Evolutionary conservation across 1,284 basidiomycete genomes (phyloP), one percentile per base, ranked within the genome.

Genomic region (Kalmanozyma brasiliensis): DNA sequence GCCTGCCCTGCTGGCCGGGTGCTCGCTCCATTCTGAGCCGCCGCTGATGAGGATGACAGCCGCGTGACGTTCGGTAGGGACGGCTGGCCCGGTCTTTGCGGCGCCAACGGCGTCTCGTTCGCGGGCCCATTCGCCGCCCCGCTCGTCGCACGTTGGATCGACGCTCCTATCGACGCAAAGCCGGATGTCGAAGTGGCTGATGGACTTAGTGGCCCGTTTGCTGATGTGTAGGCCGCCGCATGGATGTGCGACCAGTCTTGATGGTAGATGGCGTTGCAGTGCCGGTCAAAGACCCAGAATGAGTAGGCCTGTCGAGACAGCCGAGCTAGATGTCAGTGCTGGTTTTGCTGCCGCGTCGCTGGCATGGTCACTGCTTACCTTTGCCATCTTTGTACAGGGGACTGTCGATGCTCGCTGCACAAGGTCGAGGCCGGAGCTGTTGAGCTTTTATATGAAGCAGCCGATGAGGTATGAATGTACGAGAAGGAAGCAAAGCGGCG

Each of bases 261-360:
- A 41, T 80, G 73, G 48, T 78, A 81, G 48, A 81, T 68, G 30
- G 73, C 66, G 10, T 77, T 65, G 59, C 79, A 81, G 46, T 77
- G 70, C 16, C 78, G 67, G 42, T 81, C 79, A 63, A 80, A 82
- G 45, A 82, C 68, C 78, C 78, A 82, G 20, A 81, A 58, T 10
- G 79, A 79, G 40, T 76, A 77, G 26, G 74, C 77, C 70, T 78
- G 58, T 29, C 26, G 26, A 7, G 7, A 29, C 6, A 29, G 26
- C 11, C 26, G 26, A 29, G 26, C 7, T 29, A 26, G 16, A 4
- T 20, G 30, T 49, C 30, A 49, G 48, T 42, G 20, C 22, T n/a
- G 22, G 14, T n/a, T 35, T 17, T 37, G 10, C 16, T 42, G 37
- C 11, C 16, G 10, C 22, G 23, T 10, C 11, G 22, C 8, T 30